Evolutionary conservation across 2,329 filamentous ascomycete species (phyloP), one percentile per base, ranked within the genome.

Genomic region (Aureobasidium vineae): DNA sequence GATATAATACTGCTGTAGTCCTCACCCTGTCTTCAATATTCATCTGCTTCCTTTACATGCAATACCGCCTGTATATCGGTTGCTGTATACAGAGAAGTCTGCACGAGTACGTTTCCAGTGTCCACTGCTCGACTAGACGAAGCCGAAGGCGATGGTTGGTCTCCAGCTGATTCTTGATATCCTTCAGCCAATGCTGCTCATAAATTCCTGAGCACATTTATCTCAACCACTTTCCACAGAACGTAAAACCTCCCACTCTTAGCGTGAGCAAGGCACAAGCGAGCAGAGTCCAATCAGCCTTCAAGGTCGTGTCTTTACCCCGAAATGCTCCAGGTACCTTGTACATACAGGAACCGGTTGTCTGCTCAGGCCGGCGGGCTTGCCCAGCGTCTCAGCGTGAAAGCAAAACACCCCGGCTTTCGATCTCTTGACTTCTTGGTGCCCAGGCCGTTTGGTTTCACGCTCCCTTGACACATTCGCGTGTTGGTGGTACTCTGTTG

Each of bases 361-460:
- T 41, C 41, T 23, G n/a, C 38, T 49, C 31, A 61, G 28, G 43
- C 57, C 36, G 43, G 28, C 11, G 41, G 54, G 16, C 19, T 23
- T 31, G 33, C 33, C 33, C 33, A 36, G 33, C 1, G 21, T 23
- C 15, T 21, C 13, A 36, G 57, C 40, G 43, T 49, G 26, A 59
- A 45, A 31, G 47, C 33, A 41, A 63, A 36, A 52, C 45, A 61
- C 23, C 19, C 28, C 28, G 21, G 33, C n/a, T 36, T 36, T 36
- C 10, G 33, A 63, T 28, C 23, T 59, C 40, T 59, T 31, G 54
- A 59, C 38, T 40, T 43, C 43, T 63, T 47, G 59, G 41, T 45
- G 59, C 59, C 59, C 59, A 63, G 59, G 40, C 59, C 59, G 33
- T 31, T 52, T 59, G 33, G 33, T 63, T 63, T 63, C 59, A 49